Conservation (phyloP, 192 early-diverging fungal species). For the Coemansia sp. region DNA sequence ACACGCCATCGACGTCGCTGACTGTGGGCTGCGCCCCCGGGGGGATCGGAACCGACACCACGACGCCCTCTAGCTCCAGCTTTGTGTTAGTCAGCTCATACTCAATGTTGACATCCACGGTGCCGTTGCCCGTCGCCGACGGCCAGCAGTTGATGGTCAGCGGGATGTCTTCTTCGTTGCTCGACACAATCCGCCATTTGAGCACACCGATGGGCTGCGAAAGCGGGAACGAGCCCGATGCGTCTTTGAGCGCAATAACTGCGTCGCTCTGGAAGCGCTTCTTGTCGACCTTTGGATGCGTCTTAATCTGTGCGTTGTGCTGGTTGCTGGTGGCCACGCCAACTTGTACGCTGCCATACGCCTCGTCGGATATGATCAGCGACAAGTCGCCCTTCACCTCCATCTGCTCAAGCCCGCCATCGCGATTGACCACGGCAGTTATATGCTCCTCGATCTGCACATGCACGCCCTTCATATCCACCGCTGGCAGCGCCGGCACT, state of each 20-base stretch:
- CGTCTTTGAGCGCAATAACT: conserved; percentile 77
- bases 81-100: conserved; percentile 79
- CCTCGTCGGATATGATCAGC: conserved; percentile 71
- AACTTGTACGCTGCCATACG: conserved; percentile 58
- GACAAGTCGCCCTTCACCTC: conserved; percentile 92
- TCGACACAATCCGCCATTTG: conserved; percentile 81
- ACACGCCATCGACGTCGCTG: conserved; percentile 77
- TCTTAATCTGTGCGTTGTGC: conserved; percentile 83
- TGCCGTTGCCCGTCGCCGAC: conserved; percentile 78
- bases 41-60: conserved; percentile 86
- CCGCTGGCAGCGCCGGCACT: conserved; percentile 17
- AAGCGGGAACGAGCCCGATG: conserved; percentile 77
- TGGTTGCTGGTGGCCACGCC: conserved; percentile 58
- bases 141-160: conserved; percentile 96
- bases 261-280: conserved; percentile 66
- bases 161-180: conserved; percentile 80
- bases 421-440: conserved; percentile 72
- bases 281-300: conserved; percentile 98
- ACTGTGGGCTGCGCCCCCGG: conserved; percentile 67
- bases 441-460: conserved; percentile 86
- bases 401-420: conserved; percentile 87
- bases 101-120: conserved; percentile 94
- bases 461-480: conserved; percentile 73
- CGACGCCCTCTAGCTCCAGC: conserved; percentile 80
- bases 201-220: conserved; percentile 80